A percentile compares a stretch with the other conserved stretches of the same genome.
These are phyloP conservation scores for Pseudogymnoascus sp. DNA, from an alignment of 2,329 filamentous ascomycete genomes.

Conservation along the genomic window DNA sequence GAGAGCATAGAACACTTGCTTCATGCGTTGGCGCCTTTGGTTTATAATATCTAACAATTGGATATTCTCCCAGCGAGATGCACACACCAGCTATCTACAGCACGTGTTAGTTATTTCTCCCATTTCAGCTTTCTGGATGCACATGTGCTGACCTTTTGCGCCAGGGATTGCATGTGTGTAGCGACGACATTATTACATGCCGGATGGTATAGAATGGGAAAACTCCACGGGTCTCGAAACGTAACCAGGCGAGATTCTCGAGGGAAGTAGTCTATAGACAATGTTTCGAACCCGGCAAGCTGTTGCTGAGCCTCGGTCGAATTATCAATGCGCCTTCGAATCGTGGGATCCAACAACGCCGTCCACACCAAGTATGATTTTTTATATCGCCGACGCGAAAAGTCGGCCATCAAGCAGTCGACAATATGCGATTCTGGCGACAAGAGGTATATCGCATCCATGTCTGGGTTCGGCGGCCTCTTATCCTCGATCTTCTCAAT, in stretches of 20 bases:
- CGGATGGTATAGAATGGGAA: slow-evolving; percentile 85
- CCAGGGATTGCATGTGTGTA: slow-evolving; percentile 72
- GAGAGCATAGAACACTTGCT: slow-evolving; percentile 75
- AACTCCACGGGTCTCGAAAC: slow-evolving; percentile 92
- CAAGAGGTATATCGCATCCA: slow-evolving; percentile 91
- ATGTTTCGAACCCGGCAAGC: slow-evolving; percentile 70
- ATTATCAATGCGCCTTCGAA: slow-evolving; percentile 66
- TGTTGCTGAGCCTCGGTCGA: slow-evolving; percentile 60
- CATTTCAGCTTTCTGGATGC: background rate
- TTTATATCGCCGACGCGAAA: slow-evolving; percentile 75
- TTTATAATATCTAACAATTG: slow-evolving; percentile 83
- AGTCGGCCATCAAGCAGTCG: slow-evolving; percentile 87
- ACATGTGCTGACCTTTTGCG: slow-evolving; percentile 62
- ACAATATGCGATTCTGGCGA: slow-evolving; percentile 81
- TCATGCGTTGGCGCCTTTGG: slow-evolving; percentile 71
- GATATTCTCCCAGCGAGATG: slow-evolving; percentile 87
- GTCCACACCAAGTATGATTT: slow-evolving; percentile 82
- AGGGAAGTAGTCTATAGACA: slow-evolving; percentile 84
- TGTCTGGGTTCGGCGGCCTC: slow-evolving; percentile 72
- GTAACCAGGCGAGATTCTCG: slow-evolving; percentile 86
- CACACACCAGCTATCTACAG: slow-evolving; percentile 76
- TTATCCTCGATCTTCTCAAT: slow-evolving; percentile 90
- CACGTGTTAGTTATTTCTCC: slow-evolving; percentile 15
- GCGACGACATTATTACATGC: slow-evolving; percentile 77
- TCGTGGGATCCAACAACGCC: slow-evolving; percentile 56